Conservation (phyloP, 345 rosid genomes). For the Rhizophora mangle region DNA sequence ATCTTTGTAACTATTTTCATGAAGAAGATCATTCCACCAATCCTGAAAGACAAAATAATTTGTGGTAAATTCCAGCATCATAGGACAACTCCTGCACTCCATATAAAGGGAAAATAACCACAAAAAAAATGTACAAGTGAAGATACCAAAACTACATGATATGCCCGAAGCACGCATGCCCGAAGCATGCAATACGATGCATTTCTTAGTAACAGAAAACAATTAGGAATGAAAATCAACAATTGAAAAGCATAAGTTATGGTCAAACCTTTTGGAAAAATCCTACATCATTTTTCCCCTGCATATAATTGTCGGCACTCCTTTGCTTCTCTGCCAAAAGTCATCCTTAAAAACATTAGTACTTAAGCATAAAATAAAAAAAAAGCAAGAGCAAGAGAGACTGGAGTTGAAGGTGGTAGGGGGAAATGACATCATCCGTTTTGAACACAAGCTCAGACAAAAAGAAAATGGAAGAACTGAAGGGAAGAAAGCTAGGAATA, state of each 20-base stretch:
- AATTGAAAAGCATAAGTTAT: slow-evolving; percentile 2
- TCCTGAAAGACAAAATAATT: slow-evolving; percentile 42
- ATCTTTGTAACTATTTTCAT: slow-evolving; percentile 63
- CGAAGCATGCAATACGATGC: too few species aligned
- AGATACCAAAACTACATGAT: neutral
- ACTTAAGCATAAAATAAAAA: slow-evolving; percentile 3
- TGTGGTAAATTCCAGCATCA: neutral
- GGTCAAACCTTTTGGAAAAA: slow-evolving; percentile 64
- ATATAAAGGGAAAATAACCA: neutral
- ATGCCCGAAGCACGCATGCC: too few species aligned
- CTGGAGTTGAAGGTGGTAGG: too few species aligned
- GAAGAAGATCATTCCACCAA: slow-evolving; percentile 98
- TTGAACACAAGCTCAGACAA: neutral
- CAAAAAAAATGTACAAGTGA: slow-evolving; percentile 4
- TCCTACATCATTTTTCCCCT: slow-evolving; percentile 53
- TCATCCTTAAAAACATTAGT: neutral
- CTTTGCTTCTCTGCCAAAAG: slow-evolving; percentile 54
- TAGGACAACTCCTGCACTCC: neutral
- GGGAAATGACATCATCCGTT: neutral
- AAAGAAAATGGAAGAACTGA: neutral
- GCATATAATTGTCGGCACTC: slow-evolving; percentile 43
- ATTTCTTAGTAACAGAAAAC: neutral
- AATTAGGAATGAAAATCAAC: neutral
- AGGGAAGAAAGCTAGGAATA: neutral
- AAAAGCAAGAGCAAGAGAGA: neutral